These are phyloP conservation scores for Salix udensis DNA, from an alignment of 345 rosid genomes.

Conservation along the genomic window DNA sequence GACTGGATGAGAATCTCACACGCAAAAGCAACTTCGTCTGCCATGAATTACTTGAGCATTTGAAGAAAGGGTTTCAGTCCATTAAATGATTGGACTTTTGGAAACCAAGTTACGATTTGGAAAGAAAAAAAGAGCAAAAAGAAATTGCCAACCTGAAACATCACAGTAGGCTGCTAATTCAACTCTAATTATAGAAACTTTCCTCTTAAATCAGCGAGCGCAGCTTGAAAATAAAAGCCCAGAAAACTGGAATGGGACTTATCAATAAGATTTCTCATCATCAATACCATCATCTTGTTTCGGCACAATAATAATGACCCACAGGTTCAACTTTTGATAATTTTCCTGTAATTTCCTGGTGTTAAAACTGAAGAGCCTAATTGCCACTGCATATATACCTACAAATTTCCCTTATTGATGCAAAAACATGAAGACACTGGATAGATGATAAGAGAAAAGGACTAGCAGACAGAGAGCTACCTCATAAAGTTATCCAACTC, in stretches of 20 bases:
- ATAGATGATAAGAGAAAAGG: background rate
- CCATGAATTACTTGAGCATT: too few species aligned
- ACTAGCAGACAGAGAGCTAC: conserved; percentile 20
- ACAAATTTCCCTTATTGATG: background rate
- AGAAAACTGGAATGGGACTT: background rate
- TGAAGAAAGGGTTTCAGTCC: too few species aligned
- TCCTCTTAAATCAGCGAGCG: too few species aligned
- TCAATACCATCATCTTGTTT: too few species aligned
- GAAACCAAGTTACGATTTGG: background rate
- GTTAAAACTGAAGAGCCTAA: background rate
- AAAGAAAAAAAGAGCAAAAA: too few species aligned
- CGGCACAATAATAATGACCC: too few species aligned
- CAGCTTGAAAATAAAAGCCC: too few species aligned
- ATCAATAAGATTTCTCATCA: too few species aligned
- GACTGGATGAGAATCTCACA: background rate
- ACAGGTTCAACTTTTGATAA: too few species aligned
- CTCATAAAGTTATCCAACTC: conserved; percentile 41
- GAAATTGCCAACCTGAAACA: too few species aligned
- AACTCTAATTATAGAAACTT: too few species aligned
- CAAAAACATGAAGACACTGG: background rate
- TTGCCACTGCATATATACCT: background rate
- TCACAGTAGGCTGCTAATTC: too few species aligned
- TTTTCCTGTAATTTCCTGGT: background rate
- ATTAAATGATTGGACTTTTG: background rate
- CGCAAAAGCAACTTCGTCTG: background rate